Base-by-base conservation (phyloP, 768 basidiomycete species). In the Pleurotus giganteus region DNA sequence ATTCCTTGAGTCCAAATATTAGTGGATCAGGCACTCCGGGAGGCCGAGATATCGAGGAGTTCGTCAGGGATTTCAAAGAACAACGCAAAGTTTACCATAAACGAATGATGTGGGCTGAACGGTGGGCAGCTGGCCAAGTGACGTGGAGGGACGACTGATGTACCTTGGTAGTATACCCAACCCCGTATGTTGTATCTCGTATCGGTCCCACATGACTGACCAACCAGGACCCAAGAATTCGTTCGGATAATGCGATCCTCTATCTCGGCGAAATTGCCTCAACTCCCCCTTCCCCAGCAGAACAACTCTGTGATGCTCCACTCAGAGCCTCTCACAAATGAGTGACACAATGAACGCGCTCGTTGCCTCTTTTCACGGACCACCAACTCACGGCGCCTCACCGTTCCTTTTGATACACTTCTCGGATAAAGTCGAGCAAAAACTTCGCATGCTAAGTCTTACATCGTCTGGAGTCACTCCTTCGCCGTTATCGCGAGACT, bases 21-120 rank as follows among this genome's bases (percentile, higher is more conserved):
- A 47, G 45, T 24, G 68, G 61, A 8, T 63, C 72, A 6, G 73
- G 69, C 15, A 74, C 73, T 21, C 69, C 76, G 9, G 68, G 68
- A 36, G 73, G 73, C 27, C 75, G 75, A 60, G 89, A 90, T 29
- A 80, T 94, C 21, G 94, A 97, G 56, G 84, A 88, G 41, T 98
- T 98, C 60, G 82, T 97, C 50, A 85, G 77, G 62, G 85, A 92
- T 61, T 97, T 95, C 73, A 91, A 88, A 64, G 92, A 94, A 49
- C 67, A 85, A 36, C 74, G 96, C 60, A 95, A 92, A 71, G 78
- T 80, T n/a, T 98, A 94, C 69, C 95, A 98, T 68, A 97, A 96
- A 70, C 79, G 95, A 15, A 86, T 85, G 2, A 86, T 96, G 66
- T 97, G 91, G 89, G 83, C 84, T 15, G 91, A 93, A 65, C 42